These are phyloP conservation scores for Pharus latifolius DNA, from an alignment of 176 grass and related monocot species.

Conservation along the genomic window DNA sequence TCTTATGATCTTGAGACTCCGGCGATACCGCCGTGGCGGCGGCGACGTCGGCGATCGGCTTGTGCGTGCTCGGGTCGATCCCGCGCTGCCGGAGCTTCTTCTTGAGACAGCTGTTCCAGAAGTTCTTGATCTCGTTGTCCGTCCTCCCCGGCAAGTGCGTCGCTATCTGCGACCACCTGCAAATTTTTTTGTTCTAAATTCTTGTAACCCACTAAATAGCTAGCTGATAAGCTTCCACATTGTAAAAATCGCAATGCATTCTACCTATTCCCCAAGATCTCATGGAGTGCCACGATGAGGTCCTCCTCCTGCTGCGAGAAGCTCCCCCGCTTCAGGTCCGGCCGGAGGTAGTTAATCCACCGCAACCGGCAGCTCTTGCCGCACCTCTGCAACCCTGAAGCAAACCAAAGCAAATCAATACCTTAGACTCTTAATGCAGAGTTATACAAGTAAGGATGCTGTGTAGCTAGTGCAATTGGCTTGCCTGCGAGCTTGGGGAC, in stretches of 20 bases:
- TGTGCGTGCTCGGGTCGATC: constrained; percentile 72
- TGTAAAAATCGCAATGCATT: background rate
- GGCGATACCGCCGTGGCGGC: background rate
- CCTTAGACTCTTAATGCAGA: no score
- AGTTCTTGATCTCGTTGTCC: constrained; percentile 96
- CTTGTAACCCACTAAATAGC: no score
- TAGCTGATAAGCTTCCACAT: no score
- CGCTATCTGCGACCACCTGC: constrained; percentile 86
- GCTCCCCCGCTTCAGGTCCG: constrained; percentile 73
- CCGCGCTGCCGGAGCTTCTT: constrained; percentile 71
- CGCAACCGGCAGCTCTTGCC: constrained; percentile 84
- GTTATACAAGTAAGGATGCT: no score
- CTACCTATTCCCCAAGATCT: constrained; percentile 62
- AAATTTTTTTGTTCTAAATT: no score
- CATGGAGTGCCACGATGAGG: constrained; percentile 54
- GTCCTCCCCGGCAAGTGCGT: constrained; percentile 68
- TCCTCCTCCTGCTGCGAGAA: constrained; percentile 81
- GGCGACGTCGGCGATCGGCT: background rate
- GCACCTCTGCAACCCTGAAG: constrained; percentile 68
- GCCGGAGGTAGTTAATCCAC: constrained; percentile 81
- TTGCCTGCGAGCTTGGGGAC: constrained; percentile 72
- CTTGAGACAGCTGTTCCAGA: constrained; percentile 81
- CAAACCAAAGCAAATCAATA: no score
- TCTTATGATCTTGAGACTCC: background rate
- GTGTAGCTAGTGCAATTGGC: background rate